Evolutionary conservation across 176 grass and related monocot genomes (phyloP).

Genomic region (Oryza rufipogon): DNA sequence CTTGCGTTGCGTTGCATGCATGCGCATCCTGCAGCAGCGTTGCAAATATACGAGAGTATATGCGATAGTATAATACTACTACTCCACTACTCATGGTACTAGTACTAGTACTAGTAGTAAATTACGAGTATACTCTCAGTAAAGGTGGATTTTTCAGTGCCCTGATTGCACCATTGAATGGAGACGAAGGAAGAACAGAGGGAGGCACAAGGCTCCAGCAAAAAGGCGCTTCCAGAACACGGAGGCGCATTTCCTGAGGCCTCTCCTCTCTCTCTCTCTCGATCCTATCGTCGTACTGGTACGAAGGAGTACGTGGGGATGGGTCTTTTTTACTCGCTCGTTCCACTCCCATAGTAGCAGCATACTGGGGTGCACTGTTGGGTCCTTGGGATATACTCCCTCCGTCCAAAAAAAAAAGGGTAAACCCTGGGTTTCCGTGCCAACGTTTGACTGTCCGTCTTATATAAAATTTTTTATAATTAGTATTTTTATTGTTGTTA

Average conservation of each 20-base stretch:
- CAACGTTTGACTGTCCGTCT: too few species aligned
- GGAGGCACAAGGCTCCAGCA: not conserved
- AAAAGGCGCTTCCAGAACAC: conserved; percentile 9
- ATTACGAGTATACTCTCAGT: too few species aligned
- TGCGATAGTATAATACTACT: not conserved
- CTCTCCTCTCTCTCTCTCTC: not conserved
- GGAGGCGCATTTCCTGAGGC: not conserved
- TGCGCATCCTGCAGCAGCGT: not conserved
- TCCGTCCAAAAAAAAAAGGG: too few species aligned
- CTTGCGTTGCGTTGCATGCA: not conserved
- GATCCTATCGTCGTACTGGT: not conserved
- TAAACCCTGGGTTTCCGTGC: too few species aligned
- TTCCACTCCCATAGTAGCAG: not conserved
- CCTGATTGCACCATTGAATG: conserved; percentile 1
- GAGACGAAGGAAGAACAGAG: too few species aligned
- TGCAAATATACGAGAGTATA: not conserved
- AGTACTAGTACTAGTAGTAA: too few species aligned
- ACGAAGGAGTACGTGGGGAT: not conserved
- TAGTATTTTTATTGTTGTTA: too few species aligned
- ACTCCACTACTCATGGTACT: not conserved
- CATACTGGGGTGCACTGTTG: not conserved
- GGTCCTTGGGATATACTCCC: not conserved
- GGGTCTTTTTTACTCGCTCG: not conserved
- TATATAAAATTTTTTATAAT: too few species aligned
- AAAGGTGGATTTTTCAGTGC: not conserved